A percentile compares a stretch with the other conserved stretches of the same genome.
Evolutionary conservation across 805 yeast species (phyloP).

Genomic region (Vanderwaltozyma verrucispora): DNA sequence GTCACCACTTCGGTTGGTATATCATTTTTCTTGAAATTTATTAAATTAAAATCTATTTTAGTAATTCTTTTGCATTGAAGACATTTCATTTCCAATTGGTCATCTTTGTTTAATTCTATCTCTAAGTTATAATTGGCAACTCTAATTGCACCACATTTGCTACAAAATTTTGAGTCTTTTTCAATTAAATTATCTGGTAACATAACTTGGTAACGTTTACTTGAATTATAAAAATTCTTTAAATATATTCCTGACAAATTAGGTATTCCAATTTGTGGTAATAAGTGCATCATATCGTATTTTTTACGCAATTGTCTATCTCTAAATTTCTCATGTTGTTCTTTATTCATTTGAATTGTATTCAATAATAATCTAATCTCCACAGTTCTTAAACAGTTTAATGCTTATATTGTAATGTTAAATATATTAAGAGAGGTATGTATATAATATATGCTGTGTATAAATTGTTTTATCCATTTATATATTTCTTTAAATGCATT

Average conservation of each 20-base stretch:
- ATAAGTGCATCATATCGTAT: conserved; percentile 20
- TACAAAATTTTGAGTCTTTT: conserved; percentile 22
- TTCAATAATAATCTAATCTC: no score
- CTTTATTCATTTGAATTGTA: conserved; percentile 12
- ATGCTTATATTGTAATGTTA: no score
- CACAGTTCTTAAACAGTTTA: no score
- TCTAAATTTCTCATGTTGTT: conserved; percentile 18
- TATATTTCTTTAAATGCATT: no score
- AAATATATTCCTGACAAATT: conserved; percentile 24
- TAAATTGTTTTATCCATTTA: no score
- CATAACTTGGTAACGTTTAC: conserved; percentile 19
- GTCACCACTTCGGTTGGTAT: neutral
- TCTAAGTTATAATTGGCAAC: conserved; percentile 24
- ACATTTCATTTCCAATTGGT: conserved; percentile 21
- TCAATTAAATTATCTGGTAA: conserved; percentile 16
- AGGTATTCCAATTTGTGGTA: conserved; percentile 14
- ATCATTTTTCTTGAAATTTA: neutral
- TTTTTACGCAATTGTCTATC: conserved; percentile 20
- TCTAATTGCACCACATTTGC: conserved; percentile 21
- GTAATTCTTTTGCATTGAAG: conserved; percentile 18
- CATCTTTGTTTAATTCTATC: conserved; percentile 12
- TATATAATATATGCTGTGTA: no score
- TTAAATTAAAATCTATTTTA: conserved; percentile 6
- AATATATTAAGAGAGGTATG: no score
- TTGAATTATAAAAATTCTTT: conserved; percentile 22